These are phyloP conservation scores for Trichoderma brevicompactum DNA, from an alignment of 2,329 filamentous ascomycete species.

Conservation along the genomic window DNA sequence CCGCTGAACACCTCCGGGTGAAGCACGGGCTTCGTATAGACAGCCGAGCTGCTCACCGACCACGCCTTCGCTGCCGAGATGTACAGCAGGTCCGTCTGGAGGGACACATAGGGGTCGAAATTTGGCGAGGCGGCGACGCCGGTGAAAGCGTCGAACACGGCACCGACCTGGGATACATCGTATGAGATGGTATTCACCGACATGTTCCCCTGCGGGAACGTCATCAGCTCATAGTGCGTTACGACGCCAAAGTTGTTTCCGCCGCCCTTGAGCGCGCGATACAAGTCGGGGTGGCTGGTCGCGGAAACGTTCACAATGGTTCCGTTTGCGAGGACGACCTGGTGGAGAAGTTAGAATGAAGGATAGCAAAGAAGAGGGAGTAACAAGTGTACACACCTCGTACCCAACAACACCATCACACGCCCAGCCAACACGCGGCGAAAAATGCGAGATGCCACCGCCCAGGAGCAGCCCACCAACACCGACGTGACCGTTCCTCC, in stretches of 20 bases:
- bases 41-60: slow-evolving; percentile 31
- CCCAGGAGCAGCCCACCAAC: slow-evolving; percentile 35
- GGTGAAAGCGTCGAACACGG: slow-evolving; percentile 33
- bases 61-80: slow-evolving; percentile 26
- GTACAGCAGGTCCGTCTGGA: slow-evolving; percentile 34
- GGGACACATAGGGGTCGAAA: slow-evolving; percentile 33
- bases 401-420: slow-evolving; percentile 20
- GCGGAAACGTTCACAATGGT: slow-evolving; percentile 48
- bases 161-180: slow-evolving; percentile 32
- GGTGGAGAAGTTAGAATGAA: neutral
- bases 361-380: neutral
- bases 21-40: slow-evolving; percentile 31
- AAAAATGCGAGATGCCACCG: slow-evolving; percentile 33
- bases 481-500: slow-evolving; percentile 34
- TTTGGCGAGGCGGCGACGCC: slow-evolving; percentile 31
- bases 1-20: slow-evolving; percentile 2
- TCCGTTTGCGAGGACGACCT: slow-evolving; percentile 53
- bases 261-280: slow-evolving; percentile 61
- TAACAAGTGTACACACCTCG: slow-evolving; percentile 2
- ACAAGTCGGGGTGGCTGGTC: slow-evolving; percentile 54
- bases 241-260: slow-evolving; percentile 63
- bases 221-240: slow-evolving; percentile 50
- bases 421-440: slow-evolving; percentile 28
- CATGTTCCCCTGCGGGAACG: slow-evolving; percentile 43
- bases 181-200: slow-evolving; percentile 45